Base-by-base conservation (phyloP, 2,329 filamentous ascomycete genomes). In the Talaromyces albobiverticillius region DNA sequence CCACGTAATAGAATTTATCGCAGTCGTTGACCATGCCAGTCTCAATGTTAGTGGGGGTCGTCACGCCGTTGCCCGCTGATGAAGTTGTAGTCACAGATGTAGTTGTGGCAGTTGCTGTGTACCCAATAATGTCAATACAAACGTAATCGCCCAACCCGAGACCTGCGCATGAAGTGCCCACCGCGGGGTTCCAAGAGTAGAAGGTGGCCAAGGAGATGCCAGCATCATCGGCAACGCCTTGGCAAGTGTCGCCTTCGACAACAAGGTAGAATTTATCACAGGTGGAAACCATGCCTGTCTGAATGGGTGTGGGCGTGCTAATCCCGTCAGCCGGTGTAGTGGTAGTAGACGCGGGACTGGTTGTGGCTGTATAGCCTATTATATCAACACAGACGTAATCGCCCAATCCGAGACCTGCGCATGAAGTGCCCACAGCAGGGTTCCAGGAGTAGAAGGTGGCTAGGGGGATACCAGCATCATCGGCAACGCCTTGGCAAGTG, bases 151-250 rank as follows among this genome's bases (percentile, higher is more conserved):
- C 57, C 2, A 56, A 41, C 46, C 46, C 42, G 10, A 64, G 53
- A 14, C 26, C 29, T 1, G 47, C 14, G 29, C 61, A 64, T 16
- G 56, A 52, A 4, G 9, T 53, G 1, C 50, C 49, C 3, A 63
- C 56, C 2, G 53, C 53, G 2, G 62, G 60, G 26, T 64, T 64
- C 62, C 60, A 63, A 9, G 51, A 11, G 23, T 59, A 53, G 32
- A 64, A 60, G 13, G 59, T 20, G 4, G 36, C 6, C 5, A 40
- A 6, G 7, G 36, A 20, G 13, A 40, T 40, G 6, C 13, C 36
- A 45, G 7, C 25, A 26, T 20, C 10, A 1, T 45, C 22, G 1
- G 54, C 54, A 34, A 63, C 59, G 11, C 20, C 29, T 3, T 29
- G 18, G 34, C 61, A 63, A 1, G 22, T 43, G 29, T 60, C 55